Base-by-base conservation (phyloP, 371 early-diverging fungal species). In the Capniomyces stellatus region DNA sequence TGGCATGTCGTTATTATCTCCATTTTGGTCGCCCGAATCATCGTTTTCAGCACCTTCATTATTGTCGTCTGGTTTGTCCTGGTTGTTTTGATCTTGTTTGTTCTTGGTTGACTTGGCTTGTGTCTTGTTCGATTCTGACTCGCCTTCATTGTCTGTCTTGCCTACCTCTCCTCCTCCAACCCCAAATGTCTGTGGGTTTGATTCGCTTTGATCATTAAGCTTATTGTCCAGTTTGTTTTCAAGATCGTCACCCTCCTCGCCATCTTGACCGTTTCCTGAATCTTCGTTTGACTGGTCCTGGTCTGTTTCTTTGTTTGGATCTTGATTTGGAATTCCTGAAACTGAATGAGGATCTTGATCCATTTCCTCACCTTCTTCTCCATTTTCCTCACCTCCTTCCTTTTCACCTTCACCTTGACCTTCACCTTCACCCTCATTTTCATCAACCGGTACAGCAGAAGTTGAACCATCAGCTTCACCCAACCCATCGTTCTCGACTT, bases 401-500 rank as follows among this genome's bases (percentile, higher is more conserved):
- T n/a, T 51, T 18, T 51, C 57, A 1, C 29, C 66, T 19, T 69
- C 68, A 15, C 57, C 61, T 10, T 69, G 66, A 30, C 69, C 61
- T 8, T 67, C 66, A 8, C 62, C 55, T 28, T 39, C 55, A 13
- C 60, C 58, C 18, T 43, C 46, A 21, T 56, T 58, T n/a, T 50
- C 59, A 8, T 28, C 54, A 19, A 43, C 59, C 22, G 31, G 58
- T 10, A n/a, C 52, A 46, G 63, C 67, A 56, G 63, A 67, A 51
- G 65, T 64, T 4, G 49, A 27, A 25, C 57, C 52, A 30, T 47
- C 59, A 29, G 19, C 28, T 0, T 43, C 52, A 0, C 44, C 62
- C 0, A 40, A 51, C 1, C 60, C 60, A 25, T 60, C 67, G 10
- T 79, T 77, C 29, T 77, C 61, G 21, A 72, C 78, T 35, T 77